A percentile compares a stretch with the other conserved stretches of the same genome.
These are phyloP conservation scores for Piedraia hortae DNA, from an alignment of 2,329 filamentous ascomycete species.

Conservation along the genomic window DNA sequence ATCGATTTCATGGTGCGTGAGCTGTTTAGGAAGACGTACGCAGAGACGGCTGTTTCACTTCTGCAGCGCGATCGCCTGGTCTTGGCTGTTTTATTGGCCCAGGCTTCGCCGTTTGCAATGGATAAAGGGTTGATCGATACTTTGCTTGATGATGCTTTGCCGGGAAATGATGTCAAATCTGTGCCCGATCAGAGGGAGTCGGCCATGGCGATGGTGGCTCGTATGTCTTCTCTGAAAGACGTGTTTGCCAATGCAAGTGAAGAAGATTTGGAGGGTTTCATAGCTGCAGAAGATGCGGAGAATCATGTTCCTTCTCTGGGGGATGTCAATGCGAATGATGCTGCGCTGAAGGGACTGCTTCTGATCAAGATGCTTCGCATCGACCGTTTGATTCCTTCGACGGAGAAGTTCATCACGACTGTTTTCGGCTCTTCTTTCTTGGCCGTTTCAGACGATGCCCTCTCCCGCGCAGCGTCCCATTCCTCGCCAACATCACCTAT, in stretches of 20 bases:
- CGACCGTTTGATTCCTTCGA: slow-evolving; percentile 77
- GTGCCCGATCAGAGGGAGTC: slow-evolving; percentile 35
- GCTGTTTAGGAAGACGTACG: slow-evolving; percentile 73
- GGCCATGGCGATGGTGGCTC: slow-evolving; percentile 38
- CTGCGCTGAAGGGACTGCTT: slow-evolving; percentile 56
- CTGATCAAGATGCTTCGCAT: slow-evolving; percentile 86
- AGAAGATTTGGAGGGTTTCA: slow-evolving; percentile 54
- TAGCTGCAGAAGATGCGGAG: slow-evolving; percentile 65
- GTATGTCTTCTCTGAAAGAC: slow-evolving; percentile 45
- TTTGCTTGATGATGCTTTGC: slow-evolving; percentile 51
- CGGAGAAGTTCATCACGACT: slow-evolving; percentile 63
- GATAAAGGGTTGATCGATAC: slow-evolving; percentile 69
- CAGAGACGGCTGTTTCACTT: slow-evolving; percentile 74
- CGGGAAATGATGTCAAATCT: slow-evolving; percentile 54
- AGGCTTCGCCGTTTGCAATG: slow-evolving; percentile 90
- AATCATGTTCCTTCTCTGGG: slow-evolving; percentile 53
- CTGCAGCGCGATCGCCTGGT: slow-evolving; percentile 87
- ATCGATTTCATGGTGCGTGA: slow-evolving; percentile 77
- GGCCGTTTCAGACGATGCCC: slow-evolving; percentile 60
- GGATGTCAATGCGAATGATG: slow-evolving; percentile 32
- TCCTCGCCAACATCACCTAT: slow-evolving; percentile 66
- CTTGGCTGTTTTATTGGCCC: slow-evolving; percentile 77
- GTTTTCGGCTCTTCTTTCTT: slow-evolving; percentile 68
- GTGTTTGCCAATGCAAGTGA: slow-evolving; percentile 33
- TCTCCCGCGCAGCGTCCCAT: slow-evolving; percentile 60